Conservation (phyloP, 176 grass and related monocot genomes). For the Saccharum officinarum region DNA sequence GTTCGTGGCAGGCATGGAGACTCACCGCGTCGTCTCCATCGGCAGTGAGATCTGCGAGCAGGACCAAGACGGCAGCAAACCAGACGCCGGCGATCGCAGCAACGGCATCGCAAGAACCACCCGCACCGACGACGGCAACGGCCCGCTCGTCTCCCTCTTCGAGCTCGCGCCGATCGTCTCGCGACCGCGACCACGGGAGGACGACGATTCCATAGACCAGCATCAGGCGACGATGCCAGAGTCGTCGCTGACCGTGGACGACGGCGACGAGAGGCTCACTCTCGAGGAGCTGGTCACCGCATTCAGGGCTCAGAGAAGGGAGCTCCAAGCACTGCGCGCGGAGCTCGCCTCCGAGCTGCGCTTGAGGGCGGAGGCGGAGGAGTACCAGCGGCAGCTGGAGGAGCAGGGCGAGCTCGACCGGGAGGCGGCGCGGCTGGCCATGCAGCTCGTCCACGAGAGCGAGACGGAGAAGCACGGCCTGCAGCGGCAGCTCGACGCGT, state of each 20-base stretch:
- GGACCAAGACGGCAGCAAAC: background rate
- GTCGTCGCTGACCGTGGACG: background rate
- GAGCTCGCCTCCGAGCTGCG: conserved; percentile 29
- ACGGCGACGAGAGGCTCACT: background rate
- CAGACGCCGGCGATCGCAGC: background rate
- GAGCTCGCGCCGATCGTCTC: conserved; percentile 39
- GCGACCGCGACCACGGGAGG: background rate
- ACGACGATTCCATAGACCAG: background rate
- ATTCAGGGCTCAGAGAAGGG: conserved; percentile 2
- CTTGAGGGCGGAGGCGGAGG: conserved; percentile 17
- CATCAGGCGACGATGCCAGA: background rate
- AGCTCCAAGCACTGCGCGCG: conserved; percentile 28
- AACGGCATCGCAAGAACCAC: background rate
- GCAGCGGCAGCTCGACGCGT: conserved; percentile 44
- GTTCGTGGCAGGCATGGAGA: conserved; percentile 11
- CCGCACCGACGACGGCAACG: background rate
- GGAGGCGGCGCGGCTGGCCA: conserved; percentile 50
- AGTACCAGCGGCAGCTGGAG: conserved; percentile 38
- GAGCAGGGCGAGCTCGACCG: conserved; percentile 49
- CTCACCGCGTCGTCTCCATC: conserved; percentile 44
- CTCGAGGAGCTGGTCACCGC: conserved; percentile 1
- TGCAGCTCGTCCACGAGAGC: conserved; percentile 50
- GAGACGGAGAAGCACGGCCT: conserved; percentile 46
- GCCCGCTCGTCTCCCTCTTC: conserved; percentile 43
- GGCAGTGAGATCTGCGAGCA: conserved; percentile 63